phyloP scores from a whole-genome alignment of 768 basidiomycete genomes.

The Sutorius australiensis region DNA sequence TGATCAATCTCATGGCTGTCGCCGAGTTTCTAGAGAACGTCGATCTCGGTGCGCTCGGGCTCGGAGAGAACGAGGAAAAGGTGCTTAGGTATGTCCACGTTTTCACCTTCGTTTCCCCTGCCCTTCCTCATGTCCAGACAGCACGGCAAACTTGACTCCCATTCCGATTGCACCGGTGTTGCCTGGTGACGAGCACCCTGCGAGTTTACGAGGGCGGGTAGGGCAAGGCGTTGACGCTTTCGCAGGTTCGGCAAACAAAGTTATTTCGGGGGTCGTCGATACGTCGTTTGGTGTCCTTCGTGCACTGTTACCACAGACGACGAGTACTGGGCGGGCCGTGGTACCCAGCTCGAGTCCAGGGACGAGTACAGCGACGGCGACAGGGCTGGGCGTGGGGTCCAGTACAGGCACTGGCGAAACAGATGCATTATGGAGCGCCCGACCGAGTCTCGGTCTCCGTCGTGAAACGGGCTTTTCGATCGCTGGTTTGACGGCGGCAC shows the following conservation, averaged over 20 bases:
- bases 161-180: slow-evolving; percentile 51
- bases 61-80: slow-evolving; percentile 55
- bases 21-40: slow-evolving; percentile 96
- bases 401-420: not conserved
- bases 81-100: slow-evolving; percentile 48
- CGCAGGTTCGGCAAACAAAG: slow-evolving; percentile 76
- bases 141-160: slow-evolving; percentile 76
- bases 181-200: slow-evolving; percentile 46
- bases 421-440: slow-evolving; percentile 27
- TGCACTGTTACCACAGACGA: slow-evolving; percentile 56
- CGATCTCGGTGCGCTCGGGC: slow-evolving; percentile 68
- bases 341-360: not conserved
- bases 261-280: slow-evolving; percentile 82
- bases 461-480: slow-evolving; percentile 82
- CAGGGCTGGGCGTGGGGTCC: not conserved
- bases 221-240: slow-evolving; percentile 78
- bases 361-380: not conserved
- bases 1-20: slow-evolving; percentile 93
- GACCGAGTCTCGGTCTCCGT: slow-evolving; percentile 61
- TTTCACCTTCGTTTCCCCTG: no score
- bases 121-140: slow-evolving; percentile 21
- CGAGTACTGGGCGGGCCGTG: slow-evolving; percentile 15
- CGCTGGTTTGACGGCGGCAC: slow-evolving; percentile 64
- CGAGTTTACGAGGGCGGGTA: slow-evolving; percentile 67
- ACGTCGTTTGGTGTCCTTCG: slow-evolving; percentile 85